Base-by-base conservation (phyloP, 1,284 basidiomycete genomes). In the Moesziomyces aphidis region DNA sequence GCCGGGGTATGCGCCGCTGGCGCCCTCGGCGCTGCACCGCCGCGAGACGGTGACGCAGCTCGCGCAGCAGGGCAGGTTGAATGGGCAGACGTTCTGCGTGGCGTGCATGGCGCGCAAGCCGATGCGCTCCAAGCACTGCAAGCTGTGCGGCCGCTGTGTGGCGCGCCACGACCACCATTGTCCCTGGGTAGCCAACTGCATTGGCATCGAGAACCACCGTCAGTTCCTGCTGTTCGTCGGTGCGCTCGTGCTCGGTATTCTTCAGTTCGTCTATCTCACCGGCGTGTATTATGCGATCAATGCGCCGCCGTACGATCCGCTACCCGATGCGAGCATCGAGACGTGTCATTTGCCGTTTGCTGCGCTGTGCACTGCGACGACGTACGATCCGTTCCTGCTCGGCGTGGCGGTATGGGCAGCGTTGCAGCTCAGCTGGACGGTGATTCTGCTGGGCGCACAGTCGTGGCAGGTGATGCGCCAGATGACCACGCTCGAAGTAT, bases 171-270 rank as follows among this genome's bases (percentile, higher is more conserved):
- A 84, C 52, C 83, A 84, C 36, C 95, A 98, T 82, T 98, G 96
- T 81, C 97, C 97, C 9, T 99, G 96, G 96, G 91, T 98, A n/a
- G 97, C 94, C 92, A 98, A 98, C 86, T 98, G 96, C 85, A 68
- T 99, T 59, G 97, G 97, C n/a, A 88, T 90, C 53, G 91, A 93
- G 73, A 99, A 99, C 81, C 96, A 99, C 80, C 91, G 95, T 15
- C 92, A 96, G 82, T 99, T 99, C 86, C 87, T 98, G 34, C 84
- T 95, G 10, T 98, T 99, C 80, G 91, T 99, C 28, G 86, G 88
- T 0, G 90, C 91, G 1, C 90, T 99, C 19, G 93, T 97, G 36
- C 77, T 90, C 21, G 95, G 93, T 3, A 91, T 99, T 50, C 70
- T 88, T 15, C 84, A 90, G 24, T 98, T 97, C 77, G 90, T 94